These are phyloP conservation scores for Syzygium syzygioides DNA, from an alignment of 441 rosid species.

Conservation along the genomic window DNA sequence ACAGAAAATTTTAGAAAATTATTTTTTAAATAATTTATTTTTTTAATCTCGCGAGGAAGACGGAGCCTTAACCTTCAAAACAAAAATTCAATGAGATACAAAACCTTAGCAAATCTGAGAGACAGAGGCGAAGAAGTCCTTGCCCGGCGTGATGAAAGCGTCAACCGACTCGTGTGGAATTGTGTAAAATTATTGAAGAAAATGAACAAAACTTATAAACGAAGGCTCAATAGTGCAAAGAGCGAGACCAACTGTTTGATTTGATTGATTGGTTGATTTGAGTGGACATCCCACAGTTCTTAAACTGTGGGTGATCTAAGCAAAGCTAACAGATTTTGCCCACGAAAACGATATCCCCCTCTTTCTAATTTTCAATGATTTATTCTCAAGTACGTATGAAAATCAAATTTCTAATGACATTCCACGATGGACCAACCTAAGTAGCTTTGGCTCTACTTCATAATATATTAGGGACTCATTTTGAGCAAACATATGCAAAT, in stretches of 20 bases:
- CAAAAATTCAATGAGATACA: too few species aligned
- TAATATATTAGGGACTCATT: background rate
- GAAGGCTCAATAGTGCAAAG: background rate
- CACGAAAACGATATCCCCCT: background rate
- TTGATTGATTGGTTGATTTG: background rate
- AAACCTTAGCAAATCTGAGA: too few species aligned
- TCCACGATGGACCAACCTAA: background rate
- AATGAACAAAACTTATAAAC: background rate
- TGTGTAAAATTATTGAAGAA: background rate
- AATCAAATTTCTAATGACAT: background rate
- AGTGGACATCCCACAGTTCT: background rate
- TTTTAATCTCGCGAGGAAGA: too few species aligned
- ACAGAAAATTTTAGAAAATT: too few species aligned
- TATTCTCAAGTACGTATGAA: background rate
- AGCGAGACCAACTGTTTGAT: background rate
- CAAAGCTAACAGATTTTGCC: background rate
- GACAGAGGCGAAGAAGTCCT: too few species aligned
- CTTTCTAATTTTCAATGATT: background rate
- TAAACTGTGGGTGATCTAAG: background rate
- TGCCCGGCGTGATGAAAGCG: background rate
- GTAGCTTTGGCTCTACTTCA: background rate
- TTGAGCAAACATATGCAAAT: background rate
- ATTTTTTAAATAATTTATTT: too few species aligned
- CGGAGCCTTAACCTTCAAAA: too few species aligned
- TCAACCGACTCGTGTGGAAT: background rate